These are phyloP conservation scores for Hyphopichia khmerensis DNA, from an alignment of 1,139 yeast species.

Conservation along the genomic window DNA sequence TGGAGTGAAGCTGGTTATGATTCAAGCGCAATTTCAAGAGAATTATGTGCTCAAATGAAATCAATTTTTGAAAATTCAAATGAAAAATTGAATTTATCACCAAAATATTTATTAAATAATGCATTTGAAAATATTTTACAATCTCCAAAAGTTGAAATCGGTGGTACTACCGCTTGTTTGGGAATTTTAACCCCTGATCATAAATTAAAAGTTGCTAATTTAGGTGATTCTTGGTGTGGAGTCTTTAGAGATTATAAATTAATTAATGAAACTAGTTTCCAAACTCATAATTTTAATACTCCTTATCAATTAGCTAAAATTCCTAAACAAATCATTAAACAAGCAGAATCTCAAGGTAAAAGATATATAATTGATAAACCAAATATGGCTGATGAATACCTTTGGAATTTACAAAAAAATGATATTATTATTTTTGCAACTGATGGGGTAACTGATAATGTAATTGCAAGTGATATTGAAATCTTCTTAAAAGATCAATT, in stretches of 20 bases:
- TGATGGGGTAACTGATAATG: slow-evolving; percentile 91
- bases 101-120: slow-evolving; percentile 49
- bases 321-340: slow-evolving; percentile 58
- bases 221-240: slow-evolving; percentile 96
- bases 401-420: slow-evolving; percentile 54
- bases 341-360: slow-evolving; percentile 57
- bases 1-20: slow-evolving; percentile 94
- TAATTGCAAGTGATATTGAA: slow-evolving; percentile 72
- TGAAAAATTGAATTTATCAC: slow-evolving; percentile 18
- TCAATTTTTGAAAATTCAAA: slow-evolving; percentile 22
- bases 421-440: slow-evolving; percentile 86
- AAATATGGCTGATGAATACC: slow-evolving; percentile 48
- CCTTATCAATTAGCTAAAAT: slow-evolving; percentile 89
- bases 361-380: slow-evolving; percentile 61
- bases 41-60: slow-evolving; percentile 50
- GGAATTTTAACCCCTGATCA: slow-evolving; percentile 64
- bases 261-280: slow-evolving; percentile 68
- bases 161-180: slow-evolving; percentile 93
- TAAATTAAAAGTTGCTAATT: slow-evolving; percentile 63
- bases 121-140: slow-evolving; percentile 56
- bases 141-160: slow-evolving; percentile 72
- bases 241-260: slow-evolving; percentile 68
- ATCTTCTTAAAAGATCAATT: slow-evolving; percentile 50
- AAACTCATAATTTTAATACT: slow-evolving; percentile 86
- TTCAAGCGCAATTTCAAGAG: slow-evolving; percentile 77